Evolutionary conservation across 2,329 filamentous ascomycete species (phyloP), one percentile per base, ranked within the genome.

Genomic region (Fusarium poae): DNA sequence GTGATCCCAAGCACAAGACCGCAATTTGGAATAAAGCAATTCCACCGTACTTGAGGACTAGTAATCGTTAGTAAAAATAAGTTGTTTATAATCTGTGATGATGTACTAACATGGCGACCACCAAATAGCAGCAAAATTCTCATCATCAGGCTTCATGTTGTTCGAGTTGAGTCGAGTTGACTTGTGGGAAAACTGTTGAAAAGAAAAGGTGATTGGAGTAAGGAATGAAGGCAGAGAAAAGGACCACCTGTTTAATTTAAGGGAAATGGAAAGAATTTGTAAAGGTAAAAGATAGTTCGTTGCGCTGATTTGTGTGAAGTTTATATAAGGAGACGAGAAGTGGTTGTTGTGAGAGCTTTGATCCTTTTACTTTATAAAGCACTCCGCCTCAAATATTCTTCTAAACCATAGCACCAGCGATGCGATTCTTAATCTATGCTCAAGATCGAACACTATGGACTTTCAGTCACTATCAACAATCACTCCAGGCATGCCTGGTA

Each of bases 401-500:
- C 13, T 39, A 6, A 2, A 6, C 1, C 9, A 6, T 27, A n/a
- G 8, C 12, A 3, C 25, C 3, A 1, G 8, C 5, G 32, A 29
- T 18, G 8, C 5, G 18, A 9, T 27, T 25, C 2, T 27, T 3
- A 25, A 27, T 50, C 12, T 6, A 9, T 25, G 2, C 6, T 29
- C 32, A 27, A 27, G 12, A 20, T 13, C 18, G 10, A 15, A 25
- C 46, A n/a, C 20, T n/a, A 50, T 39, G 48, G 32, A 21, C n/a
- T 50, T 37, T 18, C 32, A 39, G 5, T 40, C 34, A 11, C 10
- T 50, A n/a, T 50, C 48, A 13, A 16, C 21, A 39, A 9, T 27
- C 34, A 35, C 40, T 1, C 51, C 40, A 54, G 40, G 18, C 18
- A 35, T 54, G 21, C 40, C 40, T 37, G 51, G 51, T 10, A 54